Percentiles rank a stretch among this genome's conserved stretches.
Conservation (phyloP, 768 basidiomycete genomes). For the Macrolepiota dolichaula region DNA sequence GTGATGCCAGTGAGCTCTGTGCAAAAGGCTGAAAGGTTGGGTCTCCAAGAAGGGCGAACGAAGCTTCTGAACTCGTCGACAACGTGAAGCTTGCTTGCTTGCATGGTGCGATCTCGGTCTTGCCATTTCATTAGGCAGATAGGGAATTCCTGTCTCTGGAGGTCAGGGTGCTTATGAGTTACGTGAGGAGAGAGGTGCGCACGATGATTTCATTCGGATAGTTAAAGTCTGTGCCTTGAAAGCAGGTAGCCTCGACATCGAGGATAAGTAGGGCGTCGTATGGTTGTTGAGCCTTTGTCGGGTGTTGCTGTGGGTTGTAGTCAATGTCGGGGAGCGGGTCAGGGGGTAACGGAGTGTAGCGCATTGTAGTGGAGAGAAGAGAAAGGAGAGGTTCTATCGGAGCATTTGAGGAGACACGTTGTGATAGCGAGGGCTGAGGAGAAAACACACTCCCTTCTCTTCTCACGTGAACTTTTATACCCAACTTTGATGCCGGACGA, state of each 20-base stretch:
- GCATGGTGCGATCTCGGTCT: slow-evolving; percentile 50
- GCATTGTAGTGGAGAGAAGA: slow-evolving; percentile 6
- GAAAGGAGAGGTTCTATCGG: not conserved
- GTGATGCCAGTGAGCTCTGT: slow-evolving; percentile 86
- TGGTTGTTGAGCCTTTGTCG: slow-evolving; percentile 31
- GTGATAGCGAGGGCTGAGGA: not conserved
- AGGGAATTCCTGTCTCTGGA: slow-evolving; percentile 75
- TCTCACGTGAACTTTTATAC: slow-evolving; percentile 9
- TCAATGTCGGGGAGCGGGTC: not conserved
- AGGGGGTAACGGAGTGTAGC: slow-evolving; percentile 8
- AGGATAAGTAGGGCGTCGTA: slow-evolving; percentile 84
- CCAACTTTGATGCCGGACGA: slow-evolving; percentile 60
- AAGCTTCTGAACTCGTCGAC: slow-evolving; percentile 85
- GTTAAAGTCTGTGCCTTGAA: slow-evolving; percentile 62
- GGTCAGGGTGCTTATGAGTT: not conserved
- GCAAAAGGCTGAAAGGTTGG: slow-evolving; percentile 80
- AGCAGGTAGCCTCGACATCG: slow-evolving; percentile 88
- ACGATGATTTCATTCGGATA: slow-evolving; percentile 98
- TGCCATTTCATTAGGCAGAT: slow-evolving; percentile 86
- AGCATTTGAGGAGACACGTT: slow-evolving; percentile 9
- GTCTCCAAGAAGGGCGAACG: slow-evolving; percentile 85
- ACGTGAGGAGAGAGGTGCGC: slow-evolving; percentile 27
- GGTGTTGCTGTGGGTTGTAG: too few species aligned
- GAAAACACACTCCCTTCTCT: not conserved
- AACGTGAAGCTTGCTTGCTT: slow-evolving; percentile 57